Evolutionary conservation across 1,139 yeast species (phyloP).

Genomic region (Arxiozyma bovina): DNA sequence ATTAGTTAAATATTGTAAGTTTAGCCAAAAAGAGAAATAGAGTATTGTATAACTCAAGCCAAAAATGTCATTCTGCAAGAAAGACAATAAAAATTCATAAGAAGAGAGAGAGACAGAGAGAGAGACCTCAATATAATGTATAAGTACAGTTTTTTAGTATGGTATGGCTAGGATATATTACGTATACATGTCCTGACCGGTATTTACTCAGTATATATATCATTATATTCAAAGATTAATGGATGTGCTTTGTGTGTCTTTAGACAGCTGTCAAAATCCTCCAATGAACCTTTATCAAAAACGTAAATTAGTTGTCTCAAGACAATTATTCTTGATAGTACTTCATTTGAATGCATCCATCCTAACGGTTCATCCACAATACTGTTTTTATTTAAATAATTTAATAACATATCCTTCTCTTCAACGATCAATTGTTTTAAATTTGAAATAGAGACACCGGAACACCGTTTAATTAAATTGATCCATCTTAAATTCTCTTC

Average conservation of each 20-base stretch:
- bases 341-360: conserved; percentile 23
- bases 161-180: no score
- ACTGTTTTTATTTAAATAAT: conserved; percentile 10
- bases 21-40: background rate
- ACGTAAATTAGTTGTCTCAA: conserved; percentile 4
- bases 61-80: no score
- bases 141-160: no score
- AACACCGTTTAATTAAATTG: background rate
- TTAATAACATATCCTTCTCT: conserved; percentile 5
- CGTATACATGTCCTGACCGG: background rate
- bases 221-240: conserved; percentile 11
- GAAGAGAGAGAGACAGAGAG: no score
- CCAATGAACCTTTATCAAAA: background rate
- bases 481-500: background rate
- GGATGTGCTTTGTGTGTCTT: conserved; percentile 14
- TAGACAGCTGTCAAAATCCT: conserved; percentile 10
- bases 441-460: background rate
- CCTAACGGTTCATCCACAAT: conserved; percentile 33
- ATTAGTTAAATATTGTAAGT: background rate
- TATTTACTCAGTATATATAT: no score
- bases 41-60: no score
- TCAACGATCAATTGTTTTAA: background rate
- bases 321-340: conserved; percentile 15
- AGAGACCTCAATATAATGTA: background rate
- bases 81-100: background rate